A percentile compares a stretch with the other conserved stretches of the same genome.
These are phyloP conservation scores for Verticillium klebahnii DNA, from an alignment of 2,329 filamentous ascomycete genomes.

Conservation along the genomic window DNA sequence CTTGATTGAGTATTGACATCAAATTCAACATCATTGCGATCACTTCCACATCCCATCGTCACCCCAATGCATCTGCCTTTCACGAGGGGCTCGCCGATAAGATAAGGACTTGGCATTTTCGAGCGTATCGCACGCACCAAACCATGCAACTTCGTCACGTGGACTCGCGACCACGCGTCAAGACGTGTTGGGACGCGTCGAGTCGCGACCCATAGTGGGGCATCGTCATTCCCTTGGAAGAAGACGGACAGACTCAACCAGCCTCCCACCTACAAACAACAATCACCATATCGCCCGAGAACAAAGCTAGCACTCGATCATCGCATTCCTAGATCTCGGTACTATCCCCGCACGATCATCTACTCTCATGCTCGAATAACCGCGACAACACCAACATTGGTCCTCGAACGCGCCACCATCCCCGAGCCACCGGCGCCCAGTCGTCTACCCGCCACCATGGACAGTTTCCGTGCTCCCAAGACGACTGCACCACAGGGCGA, in stretches of 20 bases:
- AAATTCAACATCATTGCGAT: not conserved
- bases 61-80: not conserved
- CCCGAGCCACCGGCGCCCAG: too few species aligned
- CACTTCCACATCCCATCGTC: not conserved
- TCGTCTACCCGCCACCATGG: too few species aligned
- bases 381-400: too few species aligned
- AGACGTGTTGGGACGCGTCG: not conserved
- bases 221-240: not conserved
- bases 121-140: not conserved
- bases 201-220: not conserved
- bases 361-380: too few species aligned
- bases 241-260: not conserved
- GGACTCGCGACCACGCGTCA: slow-evolving; percentile 1
- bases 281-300: not conserved
- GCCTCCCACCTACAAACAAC: not conserved
- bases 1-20: not conserved
- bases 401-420: too few species aligned
- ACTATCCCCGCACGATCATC: too few species aligned
- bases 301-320: too few species aligned
- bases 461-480: too few species aligned
- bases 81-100: not conserved
- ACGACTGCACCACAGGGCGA: too few species aligned
- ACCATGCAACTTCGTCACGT: not conserved
- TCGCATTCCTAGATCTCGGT: too few species aligned
- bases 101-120: not conserved